phyloP scores from a whole-genome alignment of 2,329 filamentous ascomycete genomes.

The Epichloe glyceriae region DNA sequence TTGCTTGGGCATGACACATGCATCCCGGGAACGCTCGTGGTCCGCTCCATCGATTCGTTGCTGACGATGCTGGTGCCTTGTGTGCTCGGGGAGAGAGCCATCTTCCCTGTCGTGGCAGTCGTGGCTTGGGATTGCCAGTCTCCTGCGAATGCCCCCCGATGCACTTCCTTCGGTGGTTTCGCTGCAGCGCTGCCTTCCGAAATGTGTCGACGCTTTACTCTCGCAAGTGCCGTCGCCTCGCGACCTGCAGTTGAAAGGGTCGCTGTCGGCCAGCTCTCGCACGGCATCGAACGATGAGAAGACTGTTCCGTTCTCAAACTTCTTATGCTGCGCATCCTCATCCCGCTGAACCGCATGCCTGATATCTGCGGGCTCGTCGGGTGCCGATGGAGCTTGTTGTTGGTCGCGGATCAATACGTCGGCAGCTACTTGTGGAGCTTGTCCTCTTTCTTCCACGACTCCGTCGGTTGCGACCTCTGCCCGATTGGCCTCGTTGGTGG shows the following conservation, averaged over 20 bases:
- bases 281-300: constrained; percentile 33
- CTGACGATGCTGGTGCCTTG: constrained; percentile 54
- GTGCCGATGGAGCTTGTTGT: constrained; percentile 8
- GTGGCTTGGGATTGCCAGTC: constrained; percentile 53
- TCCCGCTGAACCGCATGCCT: not conserved
- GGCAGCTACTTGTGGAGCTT: constrained; percentile 12
- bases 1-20: constrained; percentile 25
- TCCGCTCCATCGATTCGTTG: constrained; percentile 41
- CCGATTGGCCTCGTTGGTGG: constrained; percentile 6
- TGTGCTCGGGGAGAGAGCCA: constrained; percentile 52
- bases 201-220: constrained; percentile 24
- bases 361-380: constrained; percentile 5
- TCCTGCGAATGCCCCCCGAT: constrained; percentile 36
- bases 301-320: constrained; percentile 27
- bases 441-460: constrained; percentile 10
- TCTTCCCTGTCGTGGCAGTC: constrained; percentile 49
- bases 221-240: constrained; percentile 19
- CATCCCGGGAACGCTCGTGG: constrained; percentile 27
- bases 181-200: constrained; percentile 42
- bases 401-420: constrained; percentile 13
- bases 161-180: constrained; percentile 49
- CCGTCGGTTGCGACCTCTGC: constrained; percentile 11
- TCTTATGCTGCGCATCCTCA: constrained; percentile 16
- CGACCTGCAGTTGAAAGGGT: constrained; percentile 30
- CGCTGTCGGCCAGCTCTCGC: constrained; percentile 34